Base-by-base conservation (phyloP, 371 early-diverging fungal genomes). In the Mucor circinelloides region DNA sequence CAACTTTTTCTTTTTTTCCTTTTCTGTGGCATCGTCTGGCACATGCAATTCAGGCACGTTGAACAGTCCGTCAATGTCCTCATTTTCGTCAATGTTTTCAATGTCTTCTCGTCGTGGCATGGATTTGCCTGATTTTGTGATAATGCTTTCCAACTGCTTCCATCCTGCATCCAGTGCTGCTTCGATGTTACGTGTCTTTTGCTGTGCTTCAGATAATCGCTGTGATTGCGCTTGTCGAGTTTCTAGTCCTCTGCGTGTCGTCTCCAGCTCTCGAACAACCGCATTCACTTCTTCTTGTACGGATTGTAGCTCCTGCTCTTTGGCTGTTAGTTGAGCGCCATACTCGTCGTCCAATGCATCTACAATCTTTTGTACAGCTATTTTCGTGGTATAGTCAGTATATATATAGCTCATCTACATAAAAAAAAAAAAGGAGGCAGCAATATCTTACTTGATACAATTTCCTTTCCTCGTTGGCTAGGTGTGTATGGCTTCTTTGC, bases 311-410 rank as follows among this genome's bases (percentile, higher is more conserved):
- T 89, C 88, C 25, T 83, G 80, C 36, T 91, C 88, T 62, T 89
- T 85, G 7, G 71, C 72, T 61, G 76, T 72, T 42, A 94, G 72
- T 61, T 91, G 90, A 15, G 76, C 82, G 2, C 86, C 77, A 59
- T 90, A 89, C 30, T 90, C 89, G 0, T 83, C 72, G 63, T 92
- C 92, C 23, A 92, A 65, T 7, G 86, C 91, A 60, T 90, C 83
- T 30, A 93, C 87, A 69, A 91, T 82, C 55, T 83, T 87, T 74
- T 90, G 91, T 10, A 92, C 90, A 65, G 83, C 89, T 88, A 13
- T 10, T 7, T 9, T 0, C 1, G 19, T 36, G 6, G 42, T 15
- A 15, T 40, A 40, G 17, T 40, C 10, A 10, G n/a, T n/a, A n/a
- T n/a, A n/a, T n/a, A n/a, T n/a, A n/a, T n/a, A n/a, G n/a, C n/a